A percentile compares a stretch with the other conserved stretches of the same genome.
phyloP scores from a whole-genome alignment of 805 yeast species.

The Saccharomycopsis sp. region DNA sequence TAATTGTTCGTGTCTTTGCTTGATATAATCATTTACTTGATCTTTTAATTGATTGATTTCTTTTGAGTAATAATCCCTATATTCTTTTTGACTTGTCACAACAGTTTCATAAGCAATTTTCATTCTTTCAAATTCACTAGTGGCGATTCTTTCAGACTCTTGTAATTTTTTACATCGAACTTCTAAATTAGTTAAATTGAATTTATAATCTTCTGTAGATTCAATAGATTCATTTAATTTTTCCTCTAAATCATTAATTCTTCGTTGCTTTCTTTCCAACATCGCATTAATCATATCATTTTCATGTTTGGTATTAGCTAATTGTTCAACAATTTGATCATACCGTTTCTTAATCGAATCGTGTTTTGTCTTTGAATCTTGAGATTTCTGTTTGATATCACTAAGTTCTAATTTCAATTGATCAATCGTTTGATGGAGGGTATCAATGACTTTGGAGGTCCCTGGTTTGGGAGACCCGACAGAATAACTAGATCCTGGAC shows the following conservation, averaged over 20 bases:
- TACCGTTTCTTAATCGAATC: conserved; percentile 41
- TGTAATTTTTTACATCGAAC: conserved; percentile 43
- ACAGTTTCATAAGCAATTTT: conserved; percentile 55
- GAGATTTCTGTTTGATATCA: conserved; percentile 33
- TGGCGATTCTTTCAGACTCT: conserved; percentile 36
- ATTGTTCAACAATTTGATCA: conserved; percentile 52
- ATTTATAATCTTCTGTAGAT: conserved; percentile 40
- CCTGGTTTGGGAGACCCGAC: conserved; percentile 20
- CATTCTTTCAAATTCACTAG: conserved; percentile 48
- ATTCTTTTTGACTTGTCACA: conserved; percentile 43
- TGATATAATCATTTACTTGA: conserved; percentile 33
- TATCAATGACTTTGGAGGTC: conserved; percentile 24
- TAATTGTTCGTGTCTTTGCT: conserved; percentile 31
- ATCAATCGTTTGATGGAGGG: conserved; percentile 40
- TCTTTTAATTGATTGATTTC: conserved; percentile 36
- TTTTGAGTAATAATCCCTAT: conserved; percentile 39
- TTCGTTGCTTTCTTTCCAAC: conserved; percentile 61
- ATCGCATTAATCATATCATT: conserved; percentile 66
- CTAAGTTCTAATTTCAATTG: conserved; percentile 41
- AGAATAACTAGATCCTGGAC: conserved; percentile 1
- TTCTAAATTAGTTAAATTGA: conserved; percentile 44
- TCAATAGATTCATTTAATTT: conserved; percentile 44
- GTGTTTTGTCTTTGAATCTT: conserved; percentile 48
- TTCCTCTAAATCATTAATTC: conserved; percentile 58
- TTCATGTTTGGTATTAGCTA: conserved; percentile 69